phyloP scores from a whole-genome alignment of 129 eudicot genomes.

The Pulicaria dysenterica region DNA sequence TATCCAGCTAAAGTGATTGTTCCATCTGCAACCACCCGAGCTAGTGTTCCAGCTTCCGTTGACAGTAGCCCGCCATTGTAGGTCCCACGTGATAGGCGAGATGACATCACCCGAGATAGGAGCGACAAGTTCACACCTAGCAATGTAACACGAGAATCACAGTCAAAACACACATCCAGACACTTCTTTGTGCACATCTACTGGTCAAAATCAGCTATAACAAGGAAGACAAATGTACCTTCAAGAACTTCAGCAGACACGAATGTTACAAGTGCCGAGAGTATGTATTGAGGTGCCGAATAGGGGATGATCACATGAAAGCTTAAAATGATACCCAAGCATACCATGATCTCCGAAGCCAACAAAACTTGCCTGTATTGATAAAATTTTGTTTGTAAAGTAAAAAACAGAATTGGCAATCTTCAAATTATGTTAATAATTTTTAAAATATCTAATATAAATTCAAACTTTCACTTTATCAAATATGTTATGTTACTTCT shows the following conservation, averaged over 20 bases:
- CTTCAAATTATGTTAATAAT: neutral
- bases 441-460: neutral
- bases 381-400: constrained; percentile 4
- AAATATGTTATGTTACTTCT: neutral
- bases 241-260: constrained; percentile 73
- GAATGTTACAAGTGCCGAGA: constrained; percentile 59
- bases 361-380: constrained; percentile 63
- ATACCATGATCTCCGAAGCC: constrained; percentile 63
- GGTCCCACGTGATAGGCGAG: constrained; percentile 69
- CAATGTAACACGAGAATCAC: neutral
- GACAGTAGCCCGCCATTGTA: constrained; percentile 80
- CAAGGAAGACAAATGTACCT: constrained; percentile 37
- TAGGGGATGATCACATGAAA: constrained; percentile 50
- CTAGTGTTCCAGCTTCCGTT: constrained; percentile 80
- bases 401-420: neutral
- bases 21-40: constrained; percentile 80
- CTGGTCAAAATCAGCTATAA: neutral
- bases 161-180: neutral
- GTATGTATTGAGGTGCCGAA: constrained; percentile 56
- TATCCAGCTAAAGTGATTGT: constrained; percentile 70
- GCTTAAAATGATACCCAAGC: constrained; percentile 61
- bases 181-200: neutral
- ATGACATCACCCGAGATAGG: constrained; percentile 78
- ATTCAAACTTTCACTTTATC: neutral
- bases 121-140: constrained; percentile 77